Percentiles rank a stretch among this genome's conserved stretches.
These are phyloP conservation scores for Phytophthora macrochlamydospora DNA, from an alignment of 352 stramenopile species.

Conservation along the genomic window DNA sequence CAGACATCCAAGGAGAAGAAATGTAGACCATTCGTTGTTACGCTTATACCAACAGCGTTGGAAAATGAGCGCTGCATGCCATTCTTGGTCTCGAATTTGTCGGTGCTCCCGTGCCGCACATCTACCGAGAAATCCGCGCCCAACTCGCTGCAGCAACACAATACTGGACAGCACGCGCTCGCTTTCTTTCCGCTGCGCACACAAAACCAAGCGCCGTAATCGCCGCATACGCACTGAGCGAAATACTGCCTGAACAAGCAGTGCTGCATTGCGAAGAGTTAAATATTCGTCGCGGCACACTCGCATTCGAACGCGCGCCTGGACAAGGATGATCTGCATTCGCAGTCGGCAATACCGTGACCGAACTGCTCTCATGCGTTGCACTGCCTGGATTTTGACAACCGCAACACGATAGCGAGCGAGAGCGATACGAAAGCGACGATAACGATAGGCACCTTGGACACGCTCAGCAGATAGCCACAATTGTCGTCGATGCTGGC, in stretches of 20 bases:
- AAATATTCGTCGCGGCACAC: constrained; percentile 48
- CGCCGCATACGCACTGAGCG: constrained; percentile 50
- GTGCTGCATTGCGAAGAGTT: constrained; percentile 40
- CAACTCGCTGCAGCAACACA: constrained; percentile 58
- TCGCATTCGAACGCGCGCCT: constrained; percentile 61
- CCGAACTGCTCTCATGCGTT: constrained; percentile 55
- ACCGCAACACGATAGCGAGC: constrained; percentile 57
- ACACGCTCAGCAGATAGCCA: constrained; percentile 66
- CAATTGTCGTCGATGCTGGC: constrained; percentile 55
- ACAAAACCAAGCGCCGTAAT: constrained; percentile 62
- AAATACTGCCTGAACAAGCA: constrained; percentile 69
- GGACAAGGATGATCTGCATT: constrained; percentile 54
- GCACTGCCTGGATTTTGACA: constrained; percentile 61
- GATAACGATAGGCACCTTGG: constrained; percentile 56
- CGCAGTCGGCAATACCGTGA: constrained; percentile 34
- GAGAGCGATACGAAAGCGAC: constrained; percentile 61
- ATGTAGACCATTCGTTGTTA: constrained; percentile 87
- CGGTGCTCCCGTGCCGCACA: constrained; percentile 30
- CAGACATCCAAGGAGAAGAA: constrained; percentile 79
- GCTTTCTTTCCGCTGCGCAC: constrained; percentile 49
- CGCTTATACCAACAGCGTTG: constrained; percentile 82
- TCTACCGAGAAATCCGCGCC: constrained; percentile 60
- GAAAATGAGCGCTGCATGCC: constrained; percentile 68
- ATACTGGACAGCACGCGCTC: constrained; percentile 51
- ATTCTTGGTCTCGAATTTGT: constrained; percentile 39